Percentiles rank a stretch among this genome's conserved stretches.
phyloP scores from a whole-genome alignment of 768 basidiomycete species.

The Hydnomerulius pinastri region DNA sequence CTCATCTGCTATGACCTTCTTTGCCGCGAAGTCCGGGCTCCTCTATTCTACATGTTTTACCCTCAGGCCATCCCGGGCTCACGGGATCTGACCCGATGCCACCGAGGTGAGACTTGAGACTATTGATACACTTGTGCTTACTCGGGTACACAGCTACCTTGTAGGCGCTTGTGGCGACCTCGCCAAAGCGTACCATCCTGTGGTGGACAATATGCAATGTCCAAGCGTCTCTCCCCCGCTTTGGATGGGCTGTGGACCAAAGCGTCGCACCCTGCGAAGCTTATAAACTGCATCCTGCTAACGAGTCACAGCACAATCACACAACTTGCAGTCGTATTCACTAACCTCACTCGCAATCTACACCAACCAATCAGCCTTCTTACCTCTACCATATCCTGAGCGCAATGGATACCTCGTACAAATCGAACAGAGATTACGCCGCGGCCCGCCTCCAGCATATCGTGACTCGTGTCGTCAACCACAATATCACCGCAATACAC shows the following conservation, averaged over 20 bases:
- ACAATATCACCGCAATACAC: too few species aligned
- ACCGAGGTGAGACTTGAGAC: conserved; percentile 20
- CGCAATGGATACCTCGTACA: too few species aligned
- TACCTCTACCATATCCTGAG: background rate
- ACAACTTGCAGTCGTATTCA: background rate
- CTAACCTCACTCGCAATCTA: background rate
- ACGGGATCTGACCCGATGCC: background rate
- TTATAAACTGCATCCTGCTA: conserved; percentile 11
- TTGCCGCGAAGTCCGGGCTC: too few species aligned
- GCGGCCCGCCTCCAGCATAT: too few species aligned
- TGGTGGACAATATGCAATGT: conserved; percentile 7
- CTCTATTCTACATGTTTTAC: too few species aligned
- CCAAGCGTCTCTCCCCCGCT: conserved; percentile 18
- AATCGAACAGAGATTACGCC: too few species aligned
- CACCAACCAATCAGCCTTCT: background rate
- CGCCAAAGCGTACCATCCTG: conserved; percentile 12
- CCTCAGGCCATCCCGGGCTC: background rate
- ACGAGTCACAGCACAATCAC: conserved; percentile 4
- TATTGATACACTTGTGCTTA: too few species aligned
- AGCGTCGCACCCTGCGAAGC: background rate
- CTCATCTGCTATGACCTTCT: too few species aligned
- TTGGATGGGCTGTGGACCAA: conserved; percentile 13
- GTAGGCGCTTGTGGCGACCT: conserved; percentile 4
- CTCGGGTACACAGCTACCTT: background rate
- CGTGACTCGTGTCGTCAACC: too few species aligned